These are phyloP conservation scores for Cryphonectria parasitica DNA, from an alignment of 2,329 filamentous ascomycete genomes.

Conservation along the genomic window DNA sequence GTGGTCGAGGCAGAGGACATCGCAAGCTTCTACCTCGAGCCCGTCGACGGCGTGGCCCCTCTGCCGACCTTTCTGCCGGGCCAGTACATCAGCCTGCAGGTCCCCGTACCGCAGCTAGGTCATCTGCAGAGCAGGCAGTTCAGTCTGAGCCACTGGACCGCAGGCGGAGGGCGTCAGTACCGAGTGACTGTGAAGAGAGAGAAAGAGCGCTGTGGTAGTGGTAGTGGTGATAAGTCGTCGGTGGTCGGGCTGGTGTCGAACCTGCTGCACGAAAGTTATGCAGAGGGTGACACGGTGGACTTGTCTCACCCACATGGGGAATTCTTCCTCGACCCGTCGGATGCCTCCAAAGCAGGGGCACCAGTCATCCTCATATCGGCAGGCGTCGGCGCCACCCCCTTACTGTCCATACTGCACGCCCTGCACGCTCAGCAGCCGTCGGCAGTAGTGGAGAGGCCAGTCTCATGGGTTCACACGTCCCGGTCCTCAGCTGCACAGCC, in stretches of 20 bases:
- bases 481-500: slow-evolving; percentile 55
- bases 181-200: slow-evolving; percentile 76
- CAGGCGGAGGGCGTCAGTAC: slow-evolving; percentile 59
- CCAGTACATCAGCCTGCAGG: slow-evolving; percentile 72
- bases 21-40: slow-evolving; percentile 71
- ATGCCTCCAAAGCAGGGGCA: slow-evolving; percentile 43
- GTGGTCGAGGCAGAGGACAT: slow-evolving; percentile 64
- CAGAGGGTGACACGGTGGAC: slow-evolving; percentile 57
- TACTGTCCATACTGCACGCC: slow-evolving; percentile 67
- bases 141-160: slow-evolving; percentile 66
- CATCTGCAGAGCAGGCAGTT: slow-evolving; percentile 75
- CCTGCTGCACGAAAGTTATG: slow-evolving; percentile 51
- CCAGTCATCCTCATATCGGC: slow-evolving; percentile 70
- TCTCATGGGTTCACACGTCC: slow-evolving; percentile 68
- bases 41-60: slow-evolving; percentile 55
- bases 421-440: slow-evolving; percentile 39
- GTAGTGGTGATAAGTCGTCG: slow-evolving; percentile 39
- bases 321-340: slow-evolving; percentile 62
- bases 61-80: slow-evolving; percentile 69
- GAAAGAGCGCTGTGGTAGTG: background rate
- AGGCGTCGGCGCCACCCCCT: slow-evolving; percentile 70
- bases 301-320: slow-evolving; percentile 61
- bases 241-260: slow-evolving; percentile 57
- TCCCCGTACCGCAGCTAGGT: slow-evolving; percentile 64
- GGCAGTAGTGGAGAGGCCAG: slow-evolving; percentile 45